Conservation (phyloP, 345 rosid species). For the Abelmoschus esculentus region DNA sequence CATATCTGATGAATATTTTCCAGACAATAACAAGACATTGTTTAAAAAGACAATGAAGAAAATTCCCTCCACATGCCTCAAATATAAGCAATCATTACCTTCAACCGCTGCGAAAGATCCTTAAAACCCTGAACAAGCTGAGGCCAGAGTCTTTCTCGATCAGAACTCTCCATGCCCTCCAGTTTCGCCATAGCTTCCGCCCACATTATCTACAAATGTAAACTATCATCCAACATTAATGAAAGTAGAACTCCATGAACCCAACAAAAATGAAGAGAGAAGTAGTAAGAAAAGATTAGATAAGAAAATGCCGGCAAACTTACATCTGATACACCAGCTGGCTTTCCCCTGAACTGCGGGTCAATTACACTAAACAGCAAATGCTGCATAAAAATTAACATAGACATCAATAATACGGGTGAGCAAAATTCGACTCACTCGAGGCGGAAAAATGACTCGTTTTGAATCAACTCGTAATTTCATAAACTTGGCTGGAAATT, state of each 20-base stretch:
- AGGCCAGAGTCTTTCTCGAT: slow-evolving; percentile 95
- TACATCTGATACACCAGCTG: slow-evolving; percentile 90
- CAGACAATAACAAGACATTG: neutral
- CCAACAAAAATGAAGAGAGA: neutral
- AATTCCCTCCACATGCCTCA: neutral
- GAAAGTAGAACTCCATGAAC: neutral
- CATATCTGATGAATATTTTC: neutral
- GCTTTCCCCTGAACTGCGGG: slow-evolving; percentile 68
- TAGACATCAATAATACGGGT: neutral
- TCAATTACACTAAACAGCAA: slow-evolving; percentile 85
- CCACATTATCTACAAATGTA: slow-evolving; percentile 84
- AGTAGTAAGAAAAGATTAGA: neutral
- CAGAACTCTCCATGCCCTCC: slow-evolving; percentile 88
- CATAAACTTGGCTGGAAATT: no score
- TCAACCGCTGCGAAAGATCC: slow-evolving; percentile 84
- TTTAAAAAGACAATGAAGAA: neutral
- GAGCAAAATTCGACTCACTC: no score
- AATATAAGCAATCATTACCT: slow-evolving; percentile 36
- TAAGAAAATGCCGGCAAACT: slow-evolving; percentile 23
- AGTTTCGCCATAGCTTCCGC: slow-evolving; percentile 90
- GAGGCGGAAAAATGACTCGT: no score
- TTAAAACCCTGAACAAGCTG: slow-evolving; percentile 95
- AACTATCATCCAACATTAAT: slow-evolving; percentile 36
- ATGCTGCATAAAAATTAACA: slow-evolving; percentile 44
- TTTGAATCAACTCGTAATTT: no score